A percentile compares a stretch with the other conserved stretches of the same genome.
These are phyloP conservation scores for Rosa multiflora DNA, from an alignment of 306 rosid genomes.

Conservation along the genomic window DNA sequence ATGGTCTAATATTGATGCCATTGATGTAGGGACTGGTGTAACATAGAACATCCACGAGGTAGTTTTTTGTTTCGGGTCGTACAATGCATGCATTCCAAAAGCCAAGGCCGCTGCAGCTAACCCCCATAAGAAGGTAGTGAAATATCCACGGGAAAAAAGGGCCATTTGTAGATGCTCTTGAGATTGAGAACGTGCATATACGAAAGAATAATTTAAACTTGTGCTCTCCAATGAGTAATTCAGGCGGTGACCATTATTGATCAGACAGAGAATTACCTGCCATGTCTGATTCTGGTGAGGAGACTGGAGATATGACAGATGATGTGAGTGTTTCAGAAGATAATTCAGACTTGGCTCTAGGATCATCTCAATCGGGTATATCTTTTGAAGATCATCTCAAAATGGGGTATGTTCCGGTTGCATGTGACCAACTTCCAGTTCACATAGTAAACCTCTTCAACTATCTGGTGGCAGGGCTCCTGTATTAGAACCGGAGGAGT, in stretches of 20 bases:
- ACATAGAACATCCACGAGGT: constrained; percentile 89
- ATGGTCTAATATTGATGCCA: constrained; percentile 36
- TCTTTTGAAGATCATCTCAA: constrained; percentile 80
- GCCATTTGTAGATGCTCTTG: constrained; percentile 95
- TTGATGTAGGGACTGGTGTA: constrained; percentile 89
- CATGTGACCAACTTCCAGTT: constrained; percentile 61
- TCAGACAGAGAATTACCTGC: constrained; percentile 49
- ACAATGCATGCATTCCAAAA: constrained; percentile 83
- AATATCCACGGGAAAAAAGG: constrained; percentile 96
- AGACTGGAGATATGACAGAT: constrained; percentile 44
- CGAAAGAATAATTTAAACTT: constrained; percentile 53
- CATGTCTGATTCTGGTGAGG: constrained; percentile 50
- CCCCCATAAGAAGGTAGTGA: constrained; percentile 74
- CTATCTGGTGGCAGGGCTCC: neutral
- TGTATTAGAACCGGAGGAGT: no score
- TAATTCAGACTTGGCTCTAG: constrained; percentile 72
- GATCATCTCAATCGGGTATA: constrained; percentile 81
- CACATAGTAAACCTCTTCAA: constrained; percentile 46
- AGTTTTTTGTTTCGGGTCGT: constrained; percentile 91
- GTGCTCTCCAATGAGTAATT: constrained; percentile 43
- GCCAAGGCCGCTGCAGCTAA: constrained; percentile 79
- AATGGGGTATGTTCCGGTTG: constrained; percentile 76
- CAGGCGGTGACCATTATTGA: constrained; percentile 45
- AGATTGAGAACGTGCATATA: constrained; percentile 64
- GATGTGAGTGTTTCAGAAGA: constrained; percentile 59